Conservation (phyloP, 78 protist genomes). For the Tieghemostelium lacteum region DNA sequence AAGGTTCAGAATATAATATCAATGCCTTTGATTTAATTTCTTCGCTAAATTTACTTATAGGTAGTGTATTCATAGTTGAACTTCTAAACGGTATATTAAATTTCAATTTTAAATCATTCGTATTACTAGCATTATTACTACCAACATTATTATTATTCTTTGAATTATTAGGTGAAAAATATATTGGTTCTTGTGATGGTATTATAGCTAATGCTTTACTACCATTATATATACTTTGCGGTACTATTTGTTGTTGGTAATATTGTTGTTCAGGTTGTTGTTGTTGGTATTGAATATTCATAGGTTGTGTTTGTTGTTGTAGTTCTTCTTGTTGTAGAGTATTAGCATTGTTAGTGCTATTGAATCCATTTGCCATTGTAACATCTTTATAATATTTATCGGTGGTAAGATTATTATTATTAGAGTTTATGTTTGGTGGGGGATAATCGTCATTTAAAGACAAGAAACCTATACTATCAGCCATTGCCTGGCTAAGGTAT, state of each 20-base stretch:
- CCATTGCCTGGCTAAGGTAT: constrained; percentile 8
- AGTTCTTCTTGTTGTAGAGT: not conserved
- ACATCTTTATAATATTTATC: not conserved
- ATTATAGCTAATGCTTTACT: constrained; percentile 18
- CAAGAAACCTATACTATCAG: constrained; percentile 14
- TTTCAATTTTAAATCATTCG: not conserved
- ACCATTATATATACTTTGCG: not conserved
- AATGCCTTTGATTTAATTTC: constrained; percentile 30
- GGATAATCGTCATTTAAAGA: constrained; percentile 9
- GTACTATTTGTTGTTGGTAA: not conserved
- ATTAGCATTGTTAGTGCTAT: not conserved
- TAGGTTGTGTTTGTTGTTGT: not conserved
- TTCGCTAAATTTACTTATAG: too few relatives aligned
- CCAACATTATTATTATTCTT: not conserved
- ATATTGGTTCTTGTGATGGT: not conserved
- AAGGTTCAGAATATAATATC: constrained; percentile 18
- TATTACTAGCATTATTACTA: not conserved
- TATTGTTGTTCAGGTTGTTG: not conserved
- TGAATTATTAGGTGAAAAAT: not conserved
- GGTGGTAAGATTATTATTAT: not conserved
- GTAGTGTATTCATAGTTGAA: too few relatives aligned
- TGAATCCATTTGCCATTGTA: not conserved
- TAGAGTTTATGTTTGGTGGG: not conserved
- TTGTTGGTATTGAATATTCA: not conserved
- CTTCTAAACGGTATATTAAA: not conserved